These are phyloP conservation scores for Nicotiana benthamiana DNA, from an alignment of 257 asterid genomes.

Conservation along the genomic window DNA sequence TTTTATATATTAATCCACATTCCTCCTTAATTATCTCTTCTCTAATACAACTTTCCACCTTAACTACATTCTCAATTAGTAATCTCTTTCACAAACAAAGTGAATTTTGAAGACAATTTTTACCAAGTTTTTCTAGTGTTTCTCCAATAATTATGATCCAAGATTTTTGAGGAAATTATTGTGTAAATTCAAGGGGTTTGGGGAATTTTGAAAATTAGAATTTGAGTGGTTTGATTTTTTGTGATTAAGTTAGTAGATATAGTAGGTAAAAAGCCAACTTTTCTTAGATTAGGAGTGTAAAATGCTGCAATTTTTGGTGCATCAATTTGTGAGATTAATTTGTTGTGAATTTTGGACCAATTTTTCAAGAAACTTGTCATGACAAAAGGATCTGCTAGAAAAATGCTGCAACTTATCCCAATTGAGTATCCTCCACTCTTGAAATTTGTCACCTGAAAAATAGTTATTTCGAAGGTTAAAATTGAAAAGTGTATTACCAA, in stretches of 20 bases:
- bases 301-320: conserved; percentile 30
- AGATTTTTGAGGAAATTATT: conserved; percentile 20
- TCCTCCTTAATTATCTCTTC: conserved; percentile 5
- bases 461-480: no score
- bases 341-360: conserved; percentile 39
- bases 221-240: conserved; percentile 17
- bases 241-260: conserved; percentile 16
- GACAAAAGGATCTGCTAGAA: conserved; percentile 49
- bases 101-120: conserved; percentile 20
- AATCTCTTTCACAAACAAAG: conserved; percentile 21
- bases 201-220: conserved; percentile 25
- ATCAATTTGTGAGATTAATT: conserved; percentile 23
- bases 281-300: conserved; percentile 33
- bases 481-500: no score
- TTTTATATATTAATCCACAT: background rate
- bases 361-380: conserved; percentile 37
- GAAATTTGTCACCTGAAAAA: conserved; percentile 59
- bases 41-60: conserved; percentile 26
- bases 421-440: conserved; percentile 70
- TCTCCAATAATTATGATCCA: conserved; percentile 32
- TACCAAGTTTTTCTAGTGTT: conserved; percentile 22
- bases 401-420: conserved; percentile 62
- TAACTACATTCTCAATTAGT: conserved; percentile 13
- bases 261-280: conserved; percentile 14
- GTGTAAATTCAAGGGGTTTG: conserved; percentile 6